Base-by-base conservation (phyloP, 495 filamentous ascomycete species). In the Xylaria telfairii region DNA sequence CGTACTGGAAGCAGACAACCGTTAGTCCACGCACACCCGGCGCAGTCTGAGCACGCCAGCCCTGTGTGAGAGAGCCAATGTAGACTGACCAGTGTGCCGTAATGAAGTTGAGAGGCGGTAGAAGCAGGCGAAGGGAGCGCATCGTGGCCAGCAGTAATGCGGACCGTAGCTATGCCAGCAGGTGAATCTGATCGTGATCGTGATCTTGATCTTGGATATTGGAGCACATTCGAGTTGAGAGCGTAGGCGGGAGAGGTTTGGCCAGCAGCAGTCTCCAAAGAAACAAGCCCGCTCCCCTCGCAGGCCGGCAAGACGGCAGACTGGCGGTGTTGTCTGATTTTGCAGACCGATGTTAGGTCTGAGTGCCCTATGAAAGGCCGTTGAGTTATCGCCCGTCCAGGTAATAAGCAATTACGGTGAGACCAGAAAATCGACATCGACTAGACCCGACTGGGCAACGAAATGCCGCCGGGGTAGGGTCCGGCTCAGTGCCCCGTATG, bases 101-200 rank as follows among this genome's bases (percentile, higher is more conserved):
- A 76, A 95, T 90, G 80, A 94, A 96, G 77, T 95, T 94, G 66
- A 90, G 79, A 0, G 87, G 85, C 10, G 90, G 89, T 42, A 66
- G 17, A 54, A 53, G 47, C 46, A n/a, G 34, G 34, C 64, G 64
- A 28, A 66, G 34, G 19, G 64, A 26, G 64, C 64, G 64, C 64
- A 66, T 66, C 34, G n/a, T 66, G 13, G 8, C n/a, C 13, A 54
- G 64, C n/a, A 66, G 46, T 15, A 19, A 12, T 9, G 62, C 19
- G 3, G 60, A 26, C 15, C 41, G 21, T 46, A 32, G 60, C 26
- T 10, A 24, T 12, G 41, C 30, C 34, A 63, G 60, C 39, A 63
- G 9, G 7, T 19, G 21, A 66, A 54, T 28, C 46, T 21, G 64
- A 30, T 19, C 2, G 24, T 65, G 9, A 51, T 65, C 26, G 28